These are phyloP conservation scores for Amphibolis antarctica DNA, from an alignment of 106 monocot species.

Conservation along the genomic window DNA sequence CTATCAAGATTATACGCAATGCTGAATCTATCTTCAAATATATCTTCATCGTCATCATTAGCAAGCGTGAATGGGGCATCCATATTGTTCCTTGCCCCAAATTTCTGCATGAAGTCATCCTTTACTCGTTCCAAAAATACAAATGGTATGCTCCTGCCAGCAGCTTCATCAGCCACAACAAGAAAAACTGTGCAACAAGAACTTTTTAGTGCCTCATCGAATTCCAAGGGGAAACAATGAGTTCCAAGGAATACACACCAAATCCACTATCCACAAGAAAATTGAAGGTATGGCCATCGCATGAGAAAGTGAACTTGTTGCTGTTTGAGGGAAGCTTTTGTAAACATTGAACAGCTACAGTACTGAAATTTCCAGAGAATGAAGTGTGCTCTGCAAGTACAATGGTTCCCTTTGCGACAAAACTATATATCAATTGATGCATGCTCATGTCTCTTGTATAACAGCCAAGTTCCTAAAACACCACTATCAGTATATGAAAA, in stretches of 20 bases:
- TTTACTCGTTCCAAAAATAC: conserved; percentile 75
- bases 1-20: conserved; percentile 88
- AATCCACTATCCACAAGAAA: conserved; percentile 71
- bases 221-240: too few relatives aligned
- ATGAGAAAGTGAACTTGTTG: conserved; percentile 77
- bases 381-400: conserved; percentile 88
- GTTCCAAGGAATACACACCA: conserved; percentile 30
- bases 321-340: conserved; percentile 68
- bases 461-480: background rate
- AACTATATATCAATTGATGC: conserved; percentile 68
- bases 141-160: conserved; percentile 72
- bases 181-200: conserved; percentile 61
- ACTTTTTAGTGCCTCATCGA: background rate
- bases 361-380: conserved; percentile 82
- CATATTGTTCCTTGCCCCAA: too few relatives aligned
- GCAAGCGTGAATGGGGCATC: conserved; percentile 57
- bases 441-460: conserved; percentile 36
- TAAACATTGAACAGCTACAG: conserved; percentile 77
- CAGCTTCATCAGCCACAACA: conserved; percentile 70
- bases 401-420: conserved; percentile 76
- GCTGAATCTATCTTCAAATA: conserved; percentile 80
- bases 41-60: conserved; percentile 78
- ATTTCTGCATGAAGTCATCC: conserved; percentile 92
- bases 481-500: background rate
- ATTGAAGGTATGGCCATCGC: conserved; percentile 90